Conservation (phyloP, 495 filamentous ascomycete genomes). For the Penicillium argentinense region DNA sequence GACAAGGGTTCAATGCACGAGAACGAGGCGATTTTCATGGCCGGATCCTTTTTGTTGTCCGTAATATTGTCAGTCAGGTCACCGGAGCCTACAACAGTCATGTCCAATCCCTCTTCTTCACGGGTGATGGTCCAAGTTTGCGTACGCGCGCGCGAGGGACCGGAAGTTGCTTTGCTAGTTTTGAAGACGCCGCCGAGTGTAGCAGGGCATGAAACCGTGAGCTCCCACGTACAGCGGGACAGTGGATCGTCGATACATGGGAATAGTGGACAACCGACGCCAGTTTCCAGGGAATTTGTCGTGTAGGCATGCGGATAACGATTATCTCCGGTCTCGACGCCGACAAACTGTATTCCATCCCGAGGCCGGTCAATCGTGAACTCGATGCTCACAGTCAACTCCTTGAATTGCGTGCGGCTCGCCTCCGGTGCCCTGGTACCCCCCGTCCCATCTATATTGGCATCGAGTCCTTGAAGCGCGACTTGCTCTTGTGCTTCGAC, state of each 20-base stretch:
- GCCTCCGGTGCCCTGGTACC: conserved; percentile 36
- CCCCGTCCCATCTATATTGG: conserved; percentile 39
- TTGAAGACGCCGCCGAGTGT: conserved; percentile 82
- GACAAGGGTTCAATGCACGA: conserved; percentile 66
- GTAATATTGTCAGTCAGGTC: conserved; percentile 79
- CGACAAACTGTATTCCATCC: conserved; percentile 90
- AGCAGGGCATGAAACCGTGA: conserved; percentile 79
- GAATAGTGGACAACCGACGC: conserved; percentile 82
- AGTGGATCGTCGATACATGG: conserved; percentile 85
- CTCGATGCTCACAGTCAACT: conserved; percentile 64
- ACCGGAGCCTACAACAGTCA: conserved; percentile 87
- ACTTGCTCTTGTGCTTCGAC: conserved; percentile 51
- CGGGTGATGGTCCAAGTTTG: conserved; percentile 46
- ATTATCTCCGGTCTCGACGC: conserved; percentile 69
- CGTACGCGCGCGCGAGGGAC: conserved; percentile 16
- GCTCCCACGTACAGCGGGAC: conserved; percentile 79
- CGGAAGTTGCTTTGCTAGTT: conserved; percentile 30
- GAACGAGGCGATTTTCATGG: conserved; percentile 83
- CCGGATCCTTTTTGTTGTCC: conserved; percentile 70
- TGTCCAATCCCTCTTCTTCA: conserved; percentile 81
- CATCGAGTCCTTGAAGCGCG: conserved; percentile 36
- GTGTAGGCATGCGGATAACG: conserved; percentile 92
- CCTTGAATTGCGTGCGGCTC: conserved; percentile 51
- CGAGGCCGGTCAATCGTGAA: conserved; percentile 70
- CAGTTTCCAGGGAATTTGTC: conserved; percentile 71